A percentile compares a stretch with the other conserved stretches of the same genome.
These are phyloP conservation scores for Sistotremastrum niveocremeum DNA, from an alignment of 768 basidiomycete species.

Conservation along the genomic window DNA sequence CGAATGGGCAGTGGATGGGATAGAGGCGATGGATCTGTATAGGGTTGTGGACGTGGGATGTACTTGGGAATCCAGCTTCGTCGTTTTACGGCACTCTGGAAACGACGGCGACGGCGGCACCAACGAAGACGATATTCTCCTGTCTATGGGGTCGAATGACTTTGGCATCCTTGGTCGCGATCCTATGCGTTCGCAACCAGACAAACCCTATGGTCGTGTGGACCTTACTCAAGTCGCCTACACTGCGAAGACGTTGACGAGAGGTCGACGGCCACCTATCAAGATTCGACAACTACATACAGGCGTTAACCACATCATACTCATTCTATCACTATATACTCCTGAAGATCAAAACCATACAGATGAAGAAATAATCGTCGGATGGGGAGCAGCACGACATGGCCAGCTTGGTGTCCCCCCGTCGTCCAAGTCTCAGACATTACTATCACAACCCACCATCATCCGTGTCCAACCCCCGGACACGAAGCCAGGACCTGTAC, in stretches of 20 bases:
- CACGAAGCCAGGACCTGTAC: background rate
- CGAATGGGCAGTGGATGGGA: constrained; percentile 24
- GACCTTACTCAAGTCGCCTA: constrained; percentile 25
- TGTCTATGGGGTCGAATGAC: constrained; percentile 79
- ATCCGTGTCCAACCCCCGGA: constrained; percentile 10
- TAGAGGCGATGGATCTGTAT: constrained; percentile 28
- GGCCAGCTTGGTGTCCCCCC: constrained; percentile 56
- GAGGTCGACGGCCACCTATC: constrained; percentile 5
- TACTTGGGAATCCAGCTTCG: constrained; percentile 75
- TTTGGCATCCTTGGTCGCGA: constrained; percentile 69
- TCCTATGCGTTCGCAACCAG: constrained; percentile 3
- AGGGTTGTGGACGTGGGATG: constrained; percentile 31
- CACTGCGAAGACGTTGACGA: constrained; percentile 10
- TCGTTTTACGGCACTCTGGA: constrained; percentile 37
- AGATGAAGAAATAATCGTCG: constrained; percentile 29
- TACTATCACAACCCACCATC: constrained; percentile 22
- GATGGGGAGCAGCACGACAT: constrained; percentile 80
- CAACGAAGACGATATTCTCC: constrained; percentile 30
- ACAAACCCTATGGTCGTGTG: constrained; percentile 26
- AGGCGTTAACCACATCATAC: constrained; percentile 59
- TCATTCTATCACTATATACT: constrained; percentile 32
- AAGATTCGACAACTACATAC: constrained; percentile 29
- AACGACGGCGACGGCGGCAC: constrained; percentile 6
- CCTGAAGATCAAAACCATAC: constrained; percentile 11
- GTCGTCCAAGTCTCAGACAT: constrained; percentile 13